A percentile compares a stretch with the other conserved stretches of the same genome.
Conservation (phyloP, 805 yeast genomes). For the Candida arabinofermentans region DNA sequence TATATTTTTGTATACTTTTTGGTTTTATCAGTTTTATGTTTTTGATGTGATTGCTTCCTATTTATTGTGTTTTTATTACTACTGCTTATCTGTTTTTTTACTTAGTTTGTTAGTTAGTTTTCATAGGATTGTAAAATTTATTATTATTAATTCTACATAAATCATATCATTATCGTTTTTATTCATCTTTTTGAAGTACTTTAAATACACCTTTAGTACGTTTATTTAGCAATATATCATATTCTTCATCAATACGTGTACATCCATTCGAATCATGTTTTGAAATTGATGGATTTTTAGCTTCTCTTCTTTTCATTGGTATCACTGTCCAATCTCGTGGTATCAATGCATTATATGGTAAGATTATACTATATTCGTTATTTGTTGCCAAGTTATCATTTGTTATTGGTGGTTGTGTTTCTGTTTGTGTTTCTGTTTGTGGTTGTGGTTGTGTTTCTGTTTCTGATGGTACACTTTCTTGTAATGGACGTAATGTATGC, state of each 20-base stretch:
- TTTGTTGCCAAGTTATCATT: too few relatives aligned
- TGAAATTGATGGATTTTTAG: too few relatives aligned
- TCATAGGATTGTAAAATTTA: not conserved
- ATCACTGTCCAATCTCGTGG: constrained; percentile 31
- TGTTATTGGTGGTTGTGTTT: not conserved
- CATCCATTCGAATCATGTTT: not conserved
- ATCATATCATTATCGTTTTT: constrained; percentile 3
- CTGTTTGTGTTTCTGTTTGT: not conserved
- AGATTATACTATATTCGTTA: too few relatives aligned
- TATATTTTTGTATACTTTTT: constrained; percentile 17
- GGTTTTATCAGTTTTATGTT: not conserved
- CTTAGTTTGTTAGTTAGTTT: not conserved
- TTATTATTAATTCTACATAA: not conserved
- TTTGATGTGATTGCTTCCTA: not conserved
- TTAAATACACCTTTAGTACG: constrained; percentile 9
- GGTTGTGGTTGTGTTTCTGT: not conserved
- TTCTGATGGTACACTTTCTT: too few relatives aligned
- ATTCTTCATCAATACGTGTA: constrained; percentile 6
- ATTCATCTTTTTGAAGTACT: constrained; percentile 6
- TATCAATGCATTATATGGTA: constrained; percentile 22
- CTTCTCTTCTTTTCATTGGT: constrained; percentile 16
- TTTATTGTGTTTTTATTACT: not conserved
- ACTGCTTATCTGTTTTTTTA: not conserved
- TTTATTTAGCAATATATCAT: constrained; percentile 13
- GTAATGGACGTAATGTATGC: too few relatives aligned